phyloP scores from a whole-genome alignment of 495 filamentous ascomycete species.

The Amniculicola lignicola region DNA sequence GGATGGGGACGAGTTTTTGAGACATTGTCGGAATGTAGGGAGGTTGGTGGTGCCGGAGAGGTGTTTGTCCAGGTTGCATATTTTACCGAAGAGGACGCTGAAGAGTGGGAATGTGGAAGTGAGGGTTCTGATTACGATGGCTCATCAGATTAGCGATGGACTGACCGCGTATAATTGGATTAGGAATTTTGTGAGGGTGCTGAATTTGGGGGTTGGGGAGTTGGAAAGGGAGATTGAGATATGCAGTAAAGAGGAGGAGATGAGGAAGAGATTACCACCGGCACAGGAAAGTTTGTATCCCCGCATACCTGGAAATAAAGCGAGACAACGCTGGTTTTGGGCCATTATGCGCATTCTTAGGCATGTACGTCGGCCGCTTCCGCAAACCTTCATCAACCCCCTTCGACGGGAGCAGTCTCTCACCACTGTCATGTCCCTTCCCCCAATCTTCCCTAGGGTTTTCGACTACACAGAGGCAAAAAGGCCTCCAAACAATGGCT shows the following conservation, averaged over 20 bases:
- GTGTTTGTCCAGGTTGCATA: conserved; percentile 38
- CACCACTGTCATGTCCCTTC: conserved; percentile 1
- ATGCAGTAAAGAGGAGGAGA: conserved; percentile 8
- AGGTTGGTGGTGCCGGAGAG: conserved; percentile 35
- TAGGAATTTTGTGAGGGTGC: conserved; percentile 35
- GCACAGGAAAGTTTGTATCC: conserved; percentile 45
- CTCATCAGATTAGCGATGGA: conserved; percentile 40
- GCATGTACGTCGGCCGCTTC: conserved; percentile 37
- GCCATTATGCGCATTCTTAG: conserved; percentile 39
- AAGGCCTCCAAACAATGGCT: conserved; percentile 36
- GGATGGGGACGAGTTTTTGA: conserved; percentile 35
- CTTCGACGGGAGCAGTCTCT: conserved; percentile 21
- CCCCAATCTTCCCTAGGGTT: conserved; percentile 33
- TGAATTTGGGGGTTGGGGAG: conserved; percentile 27
- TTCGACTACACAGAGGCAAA: conserved; percentile 36
- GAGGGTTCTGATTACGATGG: conserved; percentile 31
- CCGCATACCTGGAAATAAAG: conserved; percentile 29
- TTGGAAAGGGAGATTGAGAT: conserved; percentile 12
- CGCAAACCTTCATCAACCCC: conserved; percentile 40
- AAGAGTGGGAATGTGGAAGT: conserved; percentile 28
- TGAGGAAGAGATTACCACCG: conserved; percentile 32
- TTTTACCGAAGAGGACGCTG: conserved; percentile 30
- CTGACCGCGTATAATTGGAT: conserved; percentile 39
- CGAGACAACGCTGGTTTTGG: conserved; percentile 43
- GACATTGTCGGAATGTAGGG: conserved; percentile 37